Base-by-base conservation (phyloP, 1,284 basidiomycete species). In the Porogramme epimiltina region DNA sequence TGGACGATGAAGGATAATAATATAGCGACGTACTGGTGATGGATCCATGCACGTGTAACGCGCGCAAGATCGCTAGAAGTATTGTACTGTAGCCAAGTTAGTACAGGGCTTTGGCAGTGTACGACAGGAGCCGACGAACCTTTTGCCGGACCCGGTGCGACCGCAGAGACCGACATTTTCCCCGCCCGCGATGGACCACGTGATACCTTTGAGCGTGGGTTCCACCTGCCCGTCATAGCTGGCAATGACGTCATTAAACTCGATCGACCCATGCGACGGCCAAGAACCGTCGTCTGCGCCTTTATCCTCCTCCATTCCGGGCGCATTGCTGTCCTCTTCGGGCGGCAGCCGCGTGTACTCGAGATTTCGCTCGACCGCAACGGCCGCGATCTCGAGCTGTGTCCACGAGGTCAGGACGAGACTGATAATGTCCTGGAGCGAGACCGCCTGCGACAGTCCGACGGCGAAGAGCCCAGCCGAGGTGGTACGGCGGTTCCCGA, bases 361-460 rank as follows among this genome's bases (percentile, higher is more conserved):
- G 6, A 46, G 37, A 36, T 46, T 52, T 11, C 44, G 25, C 26
- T 36, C 50, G 31, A 46, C 45, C 15, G 45, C 50, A 10, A 45
- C 41, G 28, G 45, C 50, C 5, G 45, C 50, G 34, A 45, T 52
- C 19, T 46, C 45, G 10, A 46, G 45, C 15, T 40, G 50, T 8
- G 36, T 52, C 39, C 41, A 46, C 5, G 33, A 34, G 6, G 40
- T 34, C 18, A 43, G 22, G 11, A 39, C 45, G 26, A 46, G 50
- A 18, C 36, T 39, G 33, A 36, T 33, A 40, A 52, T 42, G 26
- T 52, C 41, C 39, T 52, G 45, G 19, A 46, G 44, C 13, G 50
- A 34, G 22, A 52, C 31, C 22, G 38, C 36, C 39, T 52, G 45
- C 28, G 45, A 37, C 20, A 46, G 22, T 4, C 37, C 38, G 44